Evolutionary conservation across 2,329 filamentous ascomycete species (phyloP), one percentile per base, ranked within the genome.

Genomic region (Fusarium circinatum): DNA sequence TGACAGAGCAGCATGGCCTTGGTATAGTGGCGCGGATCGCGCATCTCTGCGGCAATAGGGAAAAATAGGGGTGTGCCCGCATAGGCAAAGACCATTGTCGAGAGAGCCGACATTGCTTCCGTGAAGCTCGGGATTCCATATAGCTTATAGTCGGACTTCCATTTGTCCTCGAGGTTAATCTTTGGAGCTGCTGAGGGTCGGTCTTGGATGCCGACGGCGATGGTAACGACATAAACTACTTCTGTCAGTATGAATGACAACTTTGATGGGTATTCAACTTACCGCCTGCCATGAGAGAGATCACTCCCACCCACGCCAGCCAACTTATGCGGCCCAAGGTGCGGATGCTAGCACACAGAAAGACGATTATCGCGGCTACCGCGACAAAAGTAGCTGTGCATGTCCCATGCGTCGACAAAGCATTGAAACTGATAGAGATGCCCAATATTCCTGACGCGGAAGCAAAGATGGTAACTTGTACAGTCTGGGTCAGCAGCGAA

Each of bases 351-450:
- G 79, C 79, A 20, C 84, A 75, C 18, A 70, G 71, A 56, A 82
- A 79, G 17, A 70, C 73, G 15, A 77, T 58, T 22, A 79, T 62
- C 22, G 77, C 78, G 17, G 82, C 82, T 6, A 84, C 78, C 20
- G 78, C 82, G 14, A 84, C 82, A 32, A 85, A 85, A 24, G 80
- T 71, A 6, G 82, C 82, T 18, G 83, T 84, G 71, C 83, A 84
- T 9, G 80, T 69, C 6, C 75, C 83, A 62, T 85, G 83, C 1
- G 76, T 70, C 1, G 83, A 84, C 4, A 85, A 69, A 8, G 84
- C 79, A 68, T 85, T 85, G 8, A 85, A 71, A 7, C 75, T 81
- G 45, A 84, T 84, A 1, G 82, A 84, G 13, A 81, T 74, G 24
- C 84, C 77, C 11, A 74, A n/a, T 65, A 74, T 74, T 24, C 71